Percentiles rank a stretch among this genome's conserved stretches.
Evolutionary conservation across 129 eudicot genomes (phyloP).

Genomic region (Scalesia atractyloides): DNA sequence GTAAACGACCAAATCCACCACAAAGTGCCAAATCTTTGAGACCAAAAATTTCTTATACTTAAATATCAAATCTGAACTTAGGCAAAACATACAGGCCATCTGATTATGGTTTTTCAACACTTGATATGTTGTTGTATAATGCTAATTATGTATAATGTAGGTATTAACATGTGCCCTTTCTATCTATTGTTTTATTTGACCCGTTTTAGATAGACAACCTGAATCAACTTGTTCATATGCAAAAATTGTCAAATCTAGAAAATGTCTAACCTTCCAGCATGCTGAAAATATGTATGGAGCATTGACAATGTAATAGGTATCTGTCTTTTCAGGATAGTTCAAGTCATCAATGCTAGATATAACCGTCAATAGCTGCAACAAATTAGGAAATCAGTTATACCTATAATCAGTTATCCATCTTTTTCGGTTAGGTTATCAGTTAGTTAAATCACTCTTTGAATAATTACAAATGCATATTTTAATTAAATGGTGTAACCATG

Average conservation of each 20-base stretch:
- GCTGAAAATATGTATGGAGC: constrained; percentile 98
- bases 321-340: constrained; percentile 97
- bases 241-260: too few species aligned
- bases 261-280: constrained; percentile 62
- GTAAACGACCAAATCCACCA: too few species aligned
- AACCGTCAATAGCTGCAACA: constrained; percentile 87
- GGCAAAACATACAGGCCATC: too few species aligned
- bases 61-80: too few species aligned
- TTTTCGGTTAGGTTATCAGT: too few species aligned
- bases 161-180: constrained; percentile 10
- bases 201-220: background rate
- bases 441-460: too few species aligned
- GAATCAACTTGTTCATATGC: background rate
- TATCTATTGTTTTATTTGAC: too few species aligned
- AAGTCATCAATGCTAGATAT: constrained; percentile 92
- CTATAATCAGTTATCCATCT: background rate
- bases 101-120: too few species aligned
- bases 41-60: too few species aligned
- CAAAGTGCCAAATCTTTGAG: too few species aligned
- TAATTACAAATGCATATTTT: too few species aligned
- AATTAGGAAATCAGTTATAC: background rate
- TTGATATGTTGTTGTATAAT: background rate
- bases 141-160: background rate
- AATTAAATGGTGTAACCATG: too few species aligned
- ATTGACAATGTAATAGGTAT: constrained; percentile 83